These are phyloP conservation scores for Huntiella savannae DNA, from an alignment of 2,329 filamentous ascomycete species.

Conservation along the genomic window DNA sequence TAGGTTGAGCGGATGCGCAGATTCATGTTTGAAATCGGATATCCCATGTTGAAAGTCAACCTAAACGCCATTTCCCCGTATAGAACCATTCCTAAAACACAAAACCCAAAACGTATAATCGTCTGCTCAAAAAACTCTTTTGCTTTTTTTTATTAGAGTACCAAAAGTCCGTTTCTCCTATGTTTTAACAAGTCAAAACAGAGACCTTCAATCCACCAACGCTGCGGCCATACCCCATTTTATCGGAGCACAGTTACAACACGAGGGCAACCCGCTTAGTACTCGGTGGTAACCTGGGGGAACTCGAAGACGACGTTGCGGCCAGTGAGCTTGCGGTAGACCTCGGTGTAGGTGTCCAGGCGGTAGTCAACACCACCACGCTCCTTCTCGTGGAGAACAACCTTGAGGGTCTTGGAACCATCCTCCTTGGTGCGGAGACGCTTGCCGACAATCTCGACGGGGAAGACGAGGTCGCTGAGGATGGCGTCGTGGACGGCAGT, in stretches of 20 bases:
- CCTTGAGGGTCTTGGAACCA: constrained; percentile 95
- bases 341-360: constrained; percentile 98
- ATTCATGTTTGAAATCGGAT: too few relatives aligned
- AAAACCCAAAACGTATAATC: too few relatives aligned
- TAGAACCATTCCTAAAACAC: too few relatives aligned
- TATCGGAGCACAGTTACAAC: neutral
- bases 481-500: constrained; percentile 98
- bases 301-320: constrained; percentile 97
- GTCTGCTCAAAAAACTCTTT: too few relatives aligned
- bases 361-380: constrained; percentile 97
- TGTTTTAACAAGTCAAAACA: neutral
- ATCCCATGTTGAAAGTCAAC: too few relatives aligned
- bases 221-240: neutral
- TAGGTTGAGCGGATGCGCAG: too few relatives aligned
- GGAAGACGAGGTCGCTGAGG: constrained; percentile 94
- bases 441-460: constrained; percentile 99
- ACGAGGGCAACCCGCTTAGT: constrained; percentile 34
- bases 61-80: too few relatives aligned
- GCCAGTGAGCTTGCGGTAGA: constrained; percentile 95
- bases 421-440: constrained; percentile 97
- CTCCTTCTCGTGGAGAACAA: constrained; percentile 99
- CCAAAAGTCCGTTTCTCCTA: too few relatives aligned
- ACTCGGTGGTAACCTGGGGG: constrained; percentile 68
- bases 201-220: constrained; percentile 2
- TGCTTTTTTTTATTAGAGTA: too few relatives aligned